Conservation (phyloP, 495 filamentous ascomycete species). For the Tuber brumale region DNA sequence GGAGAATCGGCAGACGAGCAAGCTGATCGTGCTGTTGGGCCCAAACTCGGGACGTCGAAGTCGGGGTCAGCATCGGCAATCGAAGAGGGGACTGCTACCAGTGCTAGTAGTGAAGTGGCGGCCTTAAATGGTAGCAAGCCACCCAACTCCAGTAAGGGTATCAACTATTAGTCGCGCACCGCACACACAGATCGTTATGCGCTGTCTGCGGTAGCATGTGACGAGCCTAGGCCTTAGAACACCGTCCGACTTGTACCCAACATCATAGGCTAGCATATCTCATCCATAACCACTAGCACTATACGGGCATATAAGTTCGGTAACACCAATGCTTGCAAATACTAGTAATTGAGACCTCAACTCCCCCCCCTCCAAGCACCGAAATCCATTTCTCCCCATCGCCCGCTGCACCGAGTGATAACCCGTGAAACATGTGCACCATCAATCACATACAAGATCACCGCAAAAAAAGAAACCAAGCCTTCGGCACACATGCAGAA, state of each 20-base stretch:
- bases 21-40: neutral
- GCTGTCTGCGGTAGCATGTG: neutral
- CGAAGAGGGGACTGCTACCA: neutral
- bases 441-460: neutral
- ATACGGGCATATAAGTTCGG: neutral
- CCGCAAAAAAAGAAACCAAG: neutral
- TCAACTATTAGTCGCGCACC: neutral
- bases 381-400: neutral
- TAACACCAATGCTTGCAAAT: neutral
- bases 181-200: neutral
- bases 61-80: neutral
- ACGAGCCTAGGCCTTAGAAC: neutral
- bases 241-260: neutral
- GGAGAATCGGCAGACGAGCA: neutral
- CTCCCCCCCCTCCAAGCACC: neutral
- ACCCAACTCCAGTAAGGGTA: neutral
- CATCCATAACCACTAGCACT: neutral
- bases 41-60: neutral
- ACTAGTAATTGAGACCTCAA: neutral
- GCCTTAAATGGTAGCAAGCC: conserved; percentile 1
- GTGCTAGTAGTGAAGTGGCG: neutral
- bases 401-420: neutral
- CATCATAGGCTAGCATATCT: neutral
- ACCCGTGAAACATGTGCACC: neutral
- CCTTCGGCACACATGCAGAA: neutral